Percentiles rank a stretch among this genome's conserved stretches.
phyloP scores from a whole-genome alignment of 2,329 filamentous ascomycete species.

The Penicillium corylophilum region DNA sequence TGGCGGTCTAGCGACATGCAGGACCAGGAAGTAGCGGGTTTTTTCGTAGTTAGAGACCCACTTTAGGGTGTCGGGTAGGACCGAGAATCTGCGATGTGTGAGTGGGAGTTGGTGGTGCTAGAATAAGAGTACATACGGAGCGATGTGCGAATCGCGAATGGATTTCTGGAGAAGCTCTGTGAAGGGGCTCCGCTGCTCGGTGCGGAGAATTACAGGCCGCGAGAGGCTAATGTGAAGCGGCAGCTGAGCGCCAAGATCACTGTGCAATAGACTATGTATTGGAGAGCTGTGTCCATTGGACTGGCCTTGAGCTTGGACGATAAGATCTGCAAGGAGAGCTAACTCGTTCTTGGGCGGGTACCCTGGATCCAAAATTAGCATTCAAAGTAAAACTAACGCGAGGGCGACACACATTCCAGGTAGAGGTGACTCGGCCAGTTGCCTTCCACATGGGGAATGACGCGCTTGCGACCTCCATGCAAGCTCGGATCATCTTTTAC shows the following conservation, averaged over 20 bases:
- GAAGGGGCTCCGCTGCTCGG: conserved; percentile 70
- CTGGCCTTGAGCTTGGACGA: conserved; percentile 28
- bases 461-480: conserved; percentile 79
- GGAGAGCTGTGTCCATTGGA: conserved; percentile 33
- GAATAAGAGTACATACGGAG: conserved; percentile 41
- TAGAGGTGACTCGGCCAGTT: conserved; percentile 94
- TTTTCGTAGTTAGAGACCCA: conserved; percentile 68
- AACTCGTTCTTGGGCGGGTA: conserved; percentile 40
- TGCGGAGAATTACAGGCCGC: conserved; percentile 71
- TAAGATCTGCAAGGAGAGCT: conserved; percentile 29
- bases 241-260: conserved; percentile 71
- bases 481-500: conserved; percentile 78
- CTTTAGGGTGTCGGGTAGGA: conserved; percentile 49
- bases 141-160: conserved; percentile 45
- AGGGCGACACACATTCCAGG: conserved; percentile 73
- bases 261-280: conserved; percentile 71
- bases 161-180: conserved; percentile 53
- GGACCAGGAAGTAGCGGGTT: conserved; percentile 79
- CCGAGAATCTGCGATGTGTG: conserved; percentile 43
- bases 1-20: conserved; percentile 56
- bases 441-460: conserved; percentile 79
- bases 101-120: neutral
- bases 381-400: neutral
- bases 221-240: conserved; percentile 92
- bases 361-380: conserved; percentile 29